Conservation (phyloP, 2,329 filamentous ascomycete genomes). For the Apiospora arundinis region DNA sequence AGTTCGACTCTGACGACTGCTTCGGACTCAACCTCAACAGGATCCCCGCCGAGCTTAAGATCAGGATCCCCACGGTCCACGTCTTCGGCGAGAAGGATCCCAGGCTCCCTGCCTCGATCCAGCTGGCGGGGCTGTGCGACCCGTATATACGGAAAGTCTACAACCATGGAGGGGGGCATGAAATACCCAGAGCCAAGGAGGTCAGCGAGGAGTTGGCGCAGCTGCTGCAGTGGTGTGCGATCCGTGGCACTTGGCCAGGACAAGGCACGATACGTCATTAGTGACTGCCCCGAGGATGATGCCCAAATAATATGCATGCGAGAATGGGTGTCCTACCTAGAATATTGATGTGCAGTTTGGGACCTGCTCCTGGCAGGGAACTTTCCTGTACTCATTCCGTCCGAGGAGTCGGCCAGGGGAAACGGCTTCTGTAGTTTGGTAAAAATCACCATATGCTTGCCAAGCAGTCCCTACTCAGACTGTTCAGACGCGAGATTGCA, state of each 20-base stretch:
- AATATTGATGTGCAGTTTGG: too few relatives aligned
- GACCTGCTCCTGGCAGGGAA: too few relatives aligned
- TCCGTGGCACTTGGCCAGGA: constrained; percentile 37
- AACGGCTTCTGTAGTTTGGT: too few relatives aligned
- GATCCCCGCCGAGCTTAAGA: constrained; percentile 37
- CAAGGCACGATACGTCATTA: constrained; percentile 22
- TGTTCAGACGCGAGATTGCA: too few relatives aligned
- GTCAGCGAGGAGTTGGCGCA: constrained; percentile 29
- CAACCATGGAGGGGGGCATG: constrained; percentile 29
- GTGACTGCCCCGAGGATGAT: background rate
- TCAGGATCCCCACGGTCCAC: constrained; percentile 40
- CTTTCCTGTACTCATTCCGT: background rate
- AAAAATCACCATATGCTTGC: too few relatives aligned
- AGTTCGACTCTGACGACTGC: constrained; percentile 40
- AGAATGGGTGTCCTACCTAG: background rate
- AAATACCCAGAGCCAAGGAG: constrained; percentile 30
- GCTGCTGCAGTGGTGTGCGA: constrained; percentile 35
- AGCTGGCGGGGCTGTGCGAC: constrained; percentile 40
- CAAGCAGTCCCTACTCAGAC: too few relatives aligned
- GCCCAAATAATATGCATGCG: background rate
- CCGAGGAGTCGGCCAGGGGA: too few relatives aligned
- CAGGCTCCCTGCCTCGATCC: constrained; percentile 33
- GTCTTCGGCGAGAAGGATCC: constrained; percentile 34
- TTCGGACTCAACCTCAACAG: constrained; percentile 40
- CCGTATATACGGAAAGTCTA: constrained; percentile 38